Base-by-base conservation (phyloP, 192 early-diverging fungal genomes). In the Rhizophagus prolifer region DNA sequence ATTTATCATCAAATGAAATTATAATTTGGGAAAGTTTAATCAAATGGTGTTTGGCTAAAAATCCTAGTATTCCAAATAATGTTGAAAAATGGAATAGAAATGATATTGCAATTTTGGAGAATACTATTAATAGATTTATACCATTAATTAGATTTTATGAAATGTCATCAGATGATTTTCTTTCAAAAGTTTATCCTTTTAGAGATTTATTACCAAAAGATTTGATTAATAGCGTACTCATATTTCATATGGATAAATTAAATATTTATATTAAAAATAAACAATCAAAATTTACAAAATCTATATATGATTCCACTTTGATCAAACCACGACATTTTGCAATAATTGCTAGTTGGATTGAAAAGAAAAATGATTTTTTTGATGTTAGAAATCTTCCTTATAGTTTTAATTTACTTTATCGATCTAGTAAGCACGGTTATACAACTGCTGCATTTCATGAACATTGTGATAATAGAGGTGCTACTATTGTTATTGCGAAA, bases 341-440 rank as follows among this genome's bases (percentile, higher is more conserved):
- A 0, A 30, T 69, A 7, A 21, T 69, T 30, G 16, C 67, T n/a
- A 23, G 31, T 30, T 69, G 67, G 67, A 41, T 69, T n/a, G 36
- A 69, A n/a, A 21, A 19, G 31, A 41, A 69, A 23, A 9, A 41
- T 21, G 9, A 44, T 44, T 44, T 44, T 44, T 44, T 21, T 12
- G 19, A 69, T 23, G n/a, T 54, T 4, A 54, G 13, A 14, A 54
- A 54, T 14, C 13, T 21, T 21, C 28, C 47, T 54, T 54, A 54
- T 54, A 0, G 9, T 69, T 30, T 41, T 23, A 69, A 23, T 69
- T 36, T 69, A 69, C 16, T 69, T 44, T 69, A 69, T 69, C 28
- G 67, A 9, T 36, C 67, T 21, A 69, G 67, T 69, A 23, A 34
- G n/a, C 36, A 69, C 21, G 16, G 47, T 54, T 14, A 19, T 19